phyloP scores from a whole-genome alignment of 495 filamentous ascomycete species.

The Aspergillus cavernicola region DNA sequence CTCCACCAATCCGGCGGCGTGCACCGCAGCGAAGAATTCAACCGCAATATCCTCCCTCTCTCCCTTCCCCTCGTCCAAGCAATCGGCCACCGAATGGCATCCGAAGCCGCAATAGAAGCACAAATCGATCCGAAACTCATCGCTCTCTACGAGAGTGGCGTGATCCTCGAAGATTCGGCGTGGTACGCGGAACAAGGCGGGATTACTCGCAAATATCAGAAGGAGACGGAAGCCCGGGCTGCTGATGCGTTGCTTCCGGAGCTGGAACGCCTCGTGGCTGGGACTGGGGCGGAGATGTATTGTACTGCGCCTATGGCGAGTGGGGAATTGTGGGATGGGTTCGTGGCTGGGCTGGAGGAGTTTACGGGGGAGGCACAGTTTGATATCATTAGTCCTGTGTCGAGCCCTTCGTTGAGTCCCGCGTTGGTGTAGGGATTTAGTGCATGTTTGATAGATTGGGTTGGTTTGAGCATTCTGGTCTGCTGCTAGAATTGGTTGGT shows the following conservation, averaged over 20 bases:
- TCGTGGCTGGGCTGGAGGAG: neutral
- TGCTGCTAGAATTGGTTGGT: no score
- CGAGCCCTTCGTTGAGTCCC: no score
- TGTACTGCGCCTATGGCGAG: slow-evolving; percentile 20
- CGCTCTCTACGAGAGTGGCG: slow-evolving; percentile 25
- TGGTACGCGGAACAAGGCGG: slow-evolving; percentile 29
- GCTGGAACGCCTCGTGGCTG: slow-evolving; percentile 11
- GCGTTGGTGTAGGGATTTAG: no score
- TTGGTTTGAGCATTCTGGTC: no score
- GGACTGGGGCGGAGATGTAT: slow-evolving; percentile 12
- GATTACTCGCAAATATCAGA: slow-evolving; percentile 9
- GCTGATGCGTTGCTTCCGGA: slow-evolving; percentile 18
- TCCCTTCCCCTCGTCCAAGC: slow-evolving; percentile 27
- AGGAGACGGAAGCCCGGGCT: slow-evolving; percentile 18
- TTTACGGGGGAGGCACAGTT: neutral
- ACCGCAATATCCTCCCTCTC: slow-evolving; percentile 28
- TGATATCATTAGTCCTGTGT: neutral
- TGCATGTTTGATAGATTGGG: no score
- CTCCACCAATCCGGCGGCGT: slow-evolving; percentile 5
- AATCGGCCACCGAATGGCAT: slow-evolving; percentile 32
- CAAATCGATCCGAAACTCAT: slow-evolving; percentile 20
- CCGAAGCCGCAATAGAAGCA: slow-evolving; percentile 21
- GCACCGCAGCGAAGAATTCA: slow-evolving; percentile 27
- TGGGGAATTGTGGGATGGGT: neutral
- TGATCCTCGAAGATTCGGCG: slow-evolving; percentile 25